Evolutionary conservation across 768 basidiomycete genomes (phyloP).

Genomic region (Mycena metata): DNA sequence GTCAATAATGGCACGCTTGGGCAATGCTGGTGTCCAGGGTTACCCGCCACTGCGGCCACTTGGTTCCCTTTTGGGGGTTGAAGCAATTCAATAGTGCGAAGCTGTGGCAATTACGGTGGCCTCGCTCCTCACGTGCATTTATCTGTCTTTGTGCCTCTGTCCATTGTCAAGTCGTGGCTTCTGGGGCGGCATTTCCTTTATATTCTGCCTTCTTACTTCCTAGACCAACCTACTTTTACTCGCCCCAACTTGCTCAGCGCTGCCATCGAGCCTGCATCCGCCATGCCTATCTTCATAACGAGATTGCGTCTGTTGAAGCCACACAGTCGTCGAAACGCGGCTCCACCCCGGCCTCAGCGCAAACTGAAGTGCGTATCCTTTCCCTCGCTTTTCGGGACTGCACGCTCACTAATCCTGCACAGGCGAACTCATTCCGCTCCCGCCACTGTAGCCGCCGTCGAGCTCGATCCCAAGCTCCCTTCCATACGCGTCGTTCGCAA

Average conservation of each 20-base stretch:
- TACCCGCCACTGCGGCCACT: constrained; percentile 17
- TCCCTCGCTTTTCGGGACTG: background rate
- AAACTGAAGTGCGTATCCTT: constrained; percentile 18
- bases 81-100: too few relatives aligned
- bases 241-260: background rate
- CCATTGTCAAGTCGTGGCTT: constrained; percentile 20
- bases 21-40: constrained; percentile 19
- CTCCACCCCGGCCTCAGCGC: background rate
- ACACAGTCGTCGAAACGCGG: constrained; percentile 11
- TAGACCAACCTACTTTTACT: background rate
- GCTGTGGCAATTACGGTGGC: constrained; percentile 9
- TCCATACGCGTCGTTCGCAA: constrained; percentile 20
- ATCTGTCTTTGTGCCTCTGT: constrained; percentile 16
- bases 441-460: constrained; percentile 6
- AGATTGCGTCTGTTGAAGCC: constrained; percentile 3
- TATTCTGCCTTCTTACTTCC: constrained; percentile 11
- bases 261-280: too few relatives aligned
- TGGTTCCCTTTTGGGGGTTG: constrained; percentile 1
- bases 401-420: background rate
- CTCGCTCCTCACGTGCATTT: constrained; percentile 24
- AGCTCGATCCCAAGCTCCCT: constrained; percentile 18
- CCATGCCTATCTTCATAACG: constrained; percentile 9
- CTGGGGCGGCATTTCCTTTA: constrained; percentile 16
- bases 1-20: background rate
- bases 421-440: constrained; percentile 10